These are phyloP conservation scores for Talaromyces wortmannii DNA, from an alignment of 495 filamentous ascomycete genomes.

Conservation along the genomic window DNA sequence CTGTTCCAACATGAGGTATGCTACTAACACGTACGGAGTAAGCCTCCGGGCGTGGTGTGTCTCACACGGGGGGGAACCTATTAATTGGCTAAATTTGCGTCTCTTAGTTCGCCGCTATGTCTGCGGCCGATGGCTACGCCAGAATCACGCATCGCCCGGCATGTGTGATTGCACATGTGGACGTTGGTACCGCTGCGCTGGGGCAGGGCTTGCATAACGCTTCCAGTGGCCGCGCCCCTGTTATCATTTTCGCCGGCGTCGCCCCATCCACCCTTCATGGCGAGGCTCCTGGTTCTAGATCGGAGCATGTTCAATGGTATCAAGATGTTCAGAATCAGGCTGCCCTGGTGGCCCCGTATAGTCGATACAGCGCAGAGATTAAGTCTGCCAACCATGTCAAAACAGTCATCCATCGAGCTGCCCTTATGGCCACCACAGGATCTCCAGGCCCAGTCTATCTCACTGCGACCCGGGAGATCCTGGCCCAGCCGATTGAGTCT, in stretches of 20 bases:
- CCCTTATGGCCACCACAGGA: conserved; percentile 18
- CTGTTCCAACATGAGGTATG: conserved; percentile 21
- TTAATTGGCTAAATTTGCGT: background rate
- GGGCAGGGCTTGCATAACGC: conserved; percentile 21
- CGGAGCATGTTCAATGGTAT: conserved; percentile 20
- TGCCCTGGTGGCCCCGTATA: conserved; percentile 15
- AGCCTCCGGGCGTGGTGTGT: too few relatives aligned
- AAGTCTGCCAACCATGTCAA: conserved; percentile 14
- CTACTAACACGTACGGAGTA: background rate
- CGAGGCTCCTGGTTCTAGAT: conserved; percentile 16
- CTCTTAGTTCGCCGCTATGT: conserved; percentile 18
- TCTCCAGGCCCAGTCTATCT: conserved; percentile 22
- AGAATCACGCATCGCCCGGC: conserved; percentile 14
- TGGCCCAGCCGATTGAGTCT: conserved; percentile 11
- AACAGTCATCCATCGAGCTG: conserved; percentile 15
- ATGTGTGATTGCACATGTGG: conserved; percentile 20
- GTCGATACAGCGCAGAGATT: conserved; percentile 18
- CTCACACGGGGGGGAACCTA: background rate
- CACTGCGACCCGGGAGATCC: conserved; percentile 21
- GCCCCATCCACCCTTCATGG: conserved; percentile 14
- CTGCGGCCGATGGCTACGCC: conserved; percentile 19
- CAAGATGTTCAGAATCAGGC: conserved; percentile 21
- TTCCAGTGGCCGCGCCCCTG: conserved; percentile 16
- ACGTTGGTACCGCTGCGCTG: conserved; percentile 19
- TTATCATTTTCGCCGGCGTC: conserved; percentile 20